Evolutionary conservation across 257 asterid genomes (phyloP), one percentile per base, ranked within the genome.

Genomic region (Cynanchum wilfordii): DNA sequence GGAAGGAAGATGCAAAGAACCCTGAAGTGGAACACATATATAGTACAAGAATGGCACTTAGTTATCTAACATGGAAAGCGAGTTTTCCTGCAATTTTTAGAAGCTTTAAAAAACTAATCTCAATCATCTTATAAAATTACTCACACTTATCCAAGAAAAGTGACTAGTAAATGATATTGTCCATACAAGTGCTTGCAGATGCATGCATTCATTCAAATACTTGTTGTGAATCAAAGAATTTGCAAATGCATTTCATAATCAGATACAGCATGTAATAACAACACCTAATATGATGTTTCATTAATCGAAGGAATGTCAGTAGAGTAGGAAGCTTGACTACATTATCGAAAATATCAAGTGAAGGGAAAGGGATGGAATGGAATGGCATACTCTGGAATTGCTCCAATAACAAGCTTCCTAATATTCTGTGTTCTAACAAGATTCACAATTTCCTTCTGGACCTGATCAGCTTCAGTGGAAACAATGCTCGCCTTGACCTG

Each of bases 331-430:
- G 69, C 44, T 56, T 24, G 36, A 29, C 49, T 30, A 36, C 70
- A 52, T 47, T 50, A 69, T 60, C 49, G 71, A 22, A n/a, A 54
- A 70, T 19, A 65, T 45, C 1, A 76, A 79, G 49, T 52, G 33
- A 70, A 76, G 50, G 60, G 75, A 74, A 81, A 67, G 20, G 77
- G 5, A 33, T 33, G 38, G 5, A 77, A 74, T 68, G 83, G 5
- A 77, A 74, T 68, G 83, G 75, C 87, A 36, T 90, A 93, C 98
- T 79, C 90, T 25, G 96, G 91, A 64, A 79, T 73, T 62, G 95
- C 88, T 84, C 96, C 98, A 65, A 90, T 77, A 56, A 90, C 92
- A 63, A 93, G 95, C 84, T 85, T 90, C 76, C 65, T 75, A 50
- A 87, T 82, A 71, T 59, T 70, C 63, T 84, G 86, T 50, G 68